Conservation (phyloP, 2,329 filamentous ascomycete genomes). For the Beauveria medogensis region DNA sequence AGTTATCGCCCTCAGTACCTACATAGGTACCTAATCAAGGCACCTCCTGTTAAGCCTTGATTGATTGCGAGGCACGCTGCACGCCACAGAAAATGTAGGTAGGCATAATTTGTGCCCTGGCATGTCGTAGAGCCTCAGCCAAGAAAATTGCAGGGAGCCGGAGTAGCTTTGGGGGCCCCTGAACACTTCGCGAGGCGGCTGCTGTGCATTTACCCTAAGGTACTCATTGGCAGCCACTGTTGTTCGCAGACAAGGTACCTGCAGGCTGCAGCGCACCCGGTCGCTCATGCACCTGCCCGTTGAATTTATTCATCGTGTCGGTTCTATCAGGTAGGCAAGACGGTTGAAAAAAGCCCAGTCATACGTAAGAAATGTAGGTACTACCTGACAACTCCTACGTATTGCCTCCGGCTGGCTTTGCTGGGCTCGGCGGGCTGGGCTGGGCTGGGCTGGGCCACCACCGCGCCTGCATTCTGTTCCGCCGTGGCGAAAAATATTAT, state of each 20-base stretch:
- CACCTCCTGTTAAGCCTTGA: not conserved
- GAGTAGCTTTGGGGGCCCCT: not conserved
- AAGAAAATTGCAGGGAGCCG: not conserved
- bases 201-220: not conserved
- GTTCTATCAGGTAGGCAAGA: too few relatives aligned
- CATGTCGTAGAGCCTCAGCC: too few relatives aligned
- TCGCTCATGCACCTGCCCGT: not conserved
- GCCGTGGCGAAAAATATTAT: conserved; percentile 34
- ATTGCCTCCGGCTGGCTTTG: too few relatives aligned
- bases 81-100: too few relatives aligned
- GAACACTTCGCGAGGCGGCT: not conserved
- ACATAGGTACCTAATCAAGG: not conserved
- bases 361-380: too few relatives aligned
- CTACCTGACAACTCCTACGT: too few relatives aligned
- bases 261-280: not conserved
- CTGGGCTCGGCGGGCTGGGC: not conserved
- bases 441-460: not conserved
- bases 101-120: too few relatives aligned
- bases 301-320: too few relatives aligned
- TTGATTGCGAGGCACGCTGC: too few relatives aligned
- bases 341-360: too few relatives aligned
- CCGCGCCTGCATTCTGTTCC: conserved; percentile 7
- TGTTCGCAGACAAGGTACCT: not conserved
- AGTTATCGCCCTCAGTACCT: not conserved
- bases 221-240: not conserved